Base-by-base conservation (phyloP, 2,329 filamentous ascomycete species). In the Neofusicoccum umdonicola region DNA sequence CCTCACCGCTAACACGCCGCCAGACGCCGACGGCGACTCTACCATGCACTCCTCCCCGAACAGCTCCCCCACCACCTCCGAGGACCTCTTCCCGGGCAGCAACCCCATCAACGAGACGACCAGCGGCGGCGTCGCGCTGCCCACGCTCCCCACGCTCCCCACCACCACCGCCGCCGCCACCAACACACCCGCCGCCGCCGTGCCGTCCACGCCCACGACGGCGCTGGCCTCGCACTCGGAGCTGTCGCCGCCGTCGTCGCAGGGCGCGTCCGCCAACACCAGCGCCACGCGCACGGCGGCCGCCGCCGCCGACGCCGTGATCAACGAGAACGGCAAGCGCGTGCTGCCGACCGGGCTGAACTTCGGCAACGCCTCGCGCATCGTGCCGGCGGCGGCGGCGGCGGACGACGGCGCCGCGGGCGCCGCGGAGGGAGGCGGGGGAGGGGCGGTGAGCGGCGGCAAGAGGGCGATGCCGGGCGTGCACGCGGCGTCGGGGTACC, bases 201-300 rank as follows among this genome's bases (percentile, higher is more conserved):
- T 69, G 37, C 66, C 66, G 42, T 65, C 67, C 68, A 65, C 67
- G n/a, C 64, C 56, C 22, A 41, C 66, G 22, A 65, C 35, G 47
- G 45, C 66, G 68, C 71, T 69, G 67, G 70, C 67, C 62, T 15
- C 37, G 37, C 68, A 73, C 68, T 76, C 78, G n/a, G 82, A 85
- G 66, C 79, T 85, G 62, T 85, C 84, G 9, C 84, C 84, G 41
- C 84, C 84, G 27, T 81, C 82, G 62, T 85, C 84, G 1, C 84
- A 86, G 69, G 73, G 71, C 48, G 68, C 69, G 66, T 31, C 70
- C 22, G 51, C 47, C 35, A 41, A 41, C 62, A 47, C 42, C 11
- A 27, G 47, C 50, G 45, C 63, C 2, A 17, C 35, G 35, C 44
- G 48, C 41, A 11, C 60, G 7, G 19, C 35, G 22, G 3, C 48